A percentile compares a stretch with the other conserved stretches of the same genome.
Evolutionary conservation across 2,329 filamentous ascomycete species (phyloP).

Genomic region (Ascosphaera acerosa): DNA sequence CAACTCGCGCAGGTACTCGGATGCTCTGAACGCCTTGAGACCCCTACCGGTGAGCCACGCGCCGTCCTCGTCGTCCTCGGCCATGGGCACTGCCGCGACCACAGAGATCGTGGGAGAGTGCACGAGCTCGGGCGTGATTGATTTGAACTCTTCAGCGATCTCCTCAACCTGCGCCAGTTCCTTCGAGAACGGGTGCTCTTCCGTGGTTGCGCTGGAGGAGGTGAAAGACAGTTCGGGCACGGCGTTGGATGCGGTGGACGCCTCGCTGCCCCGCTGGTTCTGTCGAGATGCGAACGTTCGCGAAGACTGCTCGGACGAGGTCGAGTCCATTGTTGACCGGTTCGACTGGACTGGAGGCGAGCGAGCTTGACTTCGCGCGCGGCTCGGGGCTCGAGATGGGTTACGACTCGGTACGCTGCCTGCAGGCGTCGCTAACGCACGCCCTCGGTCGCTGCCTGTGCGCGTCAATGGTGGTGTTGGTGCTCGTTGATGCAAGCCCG

Average conservation of each 20-base stretch:
- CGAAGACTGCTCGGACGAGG: too few relatives aligned
- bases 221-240: too few relatives aligned
- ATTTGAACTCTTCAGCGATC: slow-evolving; percentile 48
- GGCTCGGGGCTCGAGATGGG: too few relatives aligned
- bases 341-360: too few relatives aligned
- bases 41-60: background rate
- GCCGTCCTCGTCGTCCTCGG: background rate
- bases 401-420: too few relatives aligned
- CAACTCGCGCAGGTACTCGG: background rate
- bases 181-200: slow-evolving; percentile 51
- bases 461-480: too few relatives aligned
- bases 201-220: too few relatives aligned
- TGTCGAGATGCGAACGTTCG: slow-evolving; percentile 3
- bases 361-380: too few relatives aligned
- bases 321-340: too few relatives aligned
- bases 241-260: slow-evolving; percentile 15
- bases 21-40: background rate
- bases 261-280: slow-evolving; percentile 8
- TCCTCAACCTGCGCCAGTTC: slow-evolving; percentile 86
- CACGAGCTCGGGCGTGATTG: background rate
- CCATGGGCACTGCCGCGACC: background rate
- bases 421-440: too few relatives aligned
- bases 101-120: background rate
- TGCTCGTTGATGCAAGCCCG: too few relatives aligned
- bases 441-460: too few relatives aligned